A percentile compares a stretch with the other conserved stretches of the same genome.
These are phyloP conservation scores for Neurospora sp. DNA, from an alignment of 495 filamentous ascomycete species.

Conservation along the genomic window DNA sequence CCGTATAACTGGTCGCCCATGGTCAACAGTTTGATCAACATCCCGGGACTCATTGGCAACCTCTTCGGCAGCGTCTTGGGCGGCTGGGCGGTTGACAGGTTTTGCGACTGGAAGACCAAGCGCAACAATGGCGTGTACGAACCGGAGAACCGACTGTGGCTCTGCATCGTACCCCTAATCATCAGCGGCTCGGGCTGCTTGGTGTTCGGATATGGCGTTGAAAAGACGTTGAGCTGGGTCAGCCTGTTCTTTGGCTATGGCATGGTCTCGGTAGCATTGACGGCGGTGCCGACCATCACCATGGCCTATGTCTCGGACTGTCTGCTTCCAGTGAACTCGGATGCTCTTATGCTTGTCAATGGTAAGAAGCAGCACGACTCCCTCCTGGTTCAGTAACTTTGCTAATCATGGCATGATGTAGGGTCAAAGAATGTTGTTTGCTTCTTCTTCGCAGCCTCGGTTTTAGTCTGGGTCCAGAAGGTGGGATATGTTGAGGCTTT, in stretches of 20 bases:
- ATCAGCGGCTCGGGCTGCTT: constrained; percentile 29
- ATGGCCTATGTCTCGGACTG: constrained; percentile 28
- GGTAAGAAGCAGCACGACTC: constrained; percentile 9
- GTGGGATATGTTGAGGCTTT: constrained; percentile 41
- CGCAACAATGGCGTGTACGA: constrained; percentile 42
- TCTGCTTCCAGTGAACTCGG: constrained; percentile 21
- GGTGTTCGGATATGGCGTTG: constrained; percentile 27
- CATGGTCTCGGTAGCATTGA: constrained; percentile 23
- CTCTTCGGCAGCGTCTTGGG: constrained; percentile 33
- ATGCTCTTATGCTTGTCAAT: constrained; percentile 27
- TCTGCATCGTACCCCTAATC: constrained; percentile 31
- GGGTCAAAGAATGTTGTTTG: constrained; percentile 24
- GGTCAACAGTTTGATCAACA: constrained; percentile 47
- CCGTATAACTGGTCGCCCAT: constrained; percentile 52
- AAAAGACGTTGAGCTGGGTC: constrained; percentile 20
- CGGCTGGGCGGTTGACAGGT: constrained; percentile 33
- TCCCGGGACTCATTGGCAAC: constrained; percentile 37
- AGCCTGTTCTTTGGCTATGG: constrained; percentile 25
- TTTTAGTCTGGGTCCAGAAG: constrained; percentile 38
- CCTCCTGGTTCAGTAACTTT: background rate
- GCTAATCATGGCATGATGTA: constrained; percentile 2
- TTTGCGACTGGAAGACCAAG: constrained; percentile 36
- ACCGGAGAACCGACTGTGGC: constrained; percentile 44
- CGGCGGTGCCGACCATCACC: constrained; percentile 24
- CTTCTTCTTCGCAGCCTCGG: constrained; percentile 22